Evolutionary conservation across 176 grass and related monocot species (phyloP).

Genomic region (Elaeis guineensis): DNA sequence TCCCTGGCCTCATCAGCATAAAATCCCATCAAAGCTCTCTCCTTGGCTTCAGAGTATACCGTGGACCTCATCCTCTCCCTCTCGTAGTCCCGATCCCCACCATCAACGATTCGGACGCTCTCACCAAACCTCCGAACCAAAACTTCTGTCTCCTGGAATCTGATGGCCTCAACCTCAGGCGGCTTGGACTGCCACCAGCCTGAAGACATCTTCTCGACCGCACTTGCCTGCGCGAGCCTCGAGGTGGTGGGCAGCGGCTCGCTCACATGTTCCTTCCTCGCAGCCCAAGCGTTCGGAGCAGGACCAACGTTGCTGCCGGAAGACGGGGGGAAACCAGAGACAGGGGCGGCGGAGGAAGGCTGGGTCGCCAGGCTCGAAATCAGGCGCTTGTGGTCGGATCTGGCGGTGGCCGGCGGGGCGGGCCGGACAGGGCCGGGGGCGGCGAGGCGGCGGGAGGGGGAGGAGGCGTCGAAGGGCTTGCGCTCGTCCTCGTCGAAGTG

Average conservation of each 20-base stretch:
- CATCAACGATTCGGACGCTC: slow-evolving; percentile 1
- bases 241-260: slow-evolving; percentile 26
- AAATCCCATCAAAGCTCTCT: background rate
- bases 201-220: slow-evolving; percentile 92
- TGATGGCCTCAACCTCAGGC: slow-evolving; percentile 3
- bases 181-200: slow-evolving; percentile 62
- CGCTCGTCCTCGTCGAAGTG: slow-evolving; percentile 99
- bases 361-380: slow-evolving; percentile 6
- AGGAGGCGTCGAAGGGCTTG: slow-evolving; percentile 66
- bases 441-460: slow-evolving; percentile 26
- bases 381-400: slow-evolving; percentile 29
- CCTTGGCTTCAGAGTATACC: slow-evolving; percentile 5
- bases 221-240: slow-evolving; percentile 84
- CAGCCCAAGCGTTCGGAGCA: slow-evolving; percentile 50
- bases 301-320: background rate
- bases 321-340: too few relatives aligned
- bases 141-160: slow-evolving; percentile 6
- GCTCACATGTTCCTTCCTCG: slow-evolving; percentile 37
- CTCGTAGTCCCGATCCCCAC: background rate
- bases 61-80: background rate
- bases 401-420: slow-evolving; percentile 9
- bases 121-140: slow-evolving; percentile 12
- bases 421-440: slow-evolving; percentile 13
- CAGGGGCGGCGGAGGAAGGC: background rate
- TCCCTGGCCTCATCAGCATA: background rate